Conservation (phyloP, 768 basidiomycete genomes). For the Rhodosporidiobolus sp. region DNA sequence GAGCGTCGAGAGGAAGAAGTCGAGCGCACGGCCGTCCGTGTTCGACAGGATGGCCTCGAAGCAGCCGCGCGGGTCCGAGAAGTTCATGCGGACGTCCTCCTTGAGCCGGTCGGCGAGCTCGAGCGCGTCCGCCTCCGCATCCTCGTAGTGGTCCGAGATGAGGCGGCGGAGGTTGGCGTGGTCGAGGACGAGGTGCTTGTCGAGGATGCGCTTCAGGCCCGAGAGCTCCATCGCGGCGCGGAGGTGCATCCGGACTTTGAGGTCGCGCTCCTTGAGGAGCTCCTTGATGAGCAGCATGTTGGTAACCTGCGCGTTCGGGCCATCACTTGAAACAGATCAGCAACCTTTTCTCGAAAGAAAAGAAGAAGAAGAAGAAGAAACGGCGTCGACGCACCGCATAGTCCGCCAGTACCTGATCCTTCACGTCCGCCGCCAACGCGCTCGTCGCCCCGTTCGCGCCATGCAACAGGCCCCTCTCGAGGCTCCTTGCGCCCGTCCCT, state of each 20-base stretch:
- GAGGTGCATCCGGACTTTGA: slow-evolving; percentile 79
- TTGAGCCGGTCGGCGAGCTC: slow-evolving; percentile 52
- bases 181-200: slow-evolving; percentile 64
- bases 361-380: background rate
- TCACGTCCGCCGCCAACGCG: slow-evolving; percentile 19
- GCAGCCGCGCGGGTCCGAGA: slow-evolving; percentile 78
- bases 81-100: slow-evolving; percentile 68
- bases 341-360: too few relatives aligned
- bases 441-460: slow-evolving; percentile 22
- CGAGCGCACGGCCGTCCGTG: slow-evolving; percentile 71
- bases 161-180: slow-evolving; percentile 72
- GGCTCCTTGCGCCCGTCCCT: slow-evolving; percentile 30
- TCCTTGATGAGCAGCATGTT: slow-evolving; percentile 72
- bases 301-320: slow-evolving; percentile 22
- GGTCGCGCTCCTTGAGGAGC: slow-evolving; percentile 68
- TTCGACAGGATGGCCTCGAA: slow-evolving; percentile 75
- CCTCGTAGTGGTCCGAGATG: slow-evolving; percentile 69
- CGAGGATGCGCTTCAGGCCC: slow-evolving; percentile 70
- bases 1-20: slow-evolving; percentile 88
- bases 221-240: slow-evolving; percentile 85
- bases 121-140: slow-evolving; percentile 69
- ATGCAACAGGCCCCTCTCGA: slow-evolving; percentile 30
- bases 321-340: background rate
- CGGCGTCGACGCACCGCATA: slow-evolving; percentile 66
- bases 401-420: slow-evolving; percentile 52